A percentile compares a stretch with the other conserved stretches of the same genome.
phyloP scores from a whole-genome alignment of 78 protist genomes.

The Corallochytrium limacisporum region DNA sequence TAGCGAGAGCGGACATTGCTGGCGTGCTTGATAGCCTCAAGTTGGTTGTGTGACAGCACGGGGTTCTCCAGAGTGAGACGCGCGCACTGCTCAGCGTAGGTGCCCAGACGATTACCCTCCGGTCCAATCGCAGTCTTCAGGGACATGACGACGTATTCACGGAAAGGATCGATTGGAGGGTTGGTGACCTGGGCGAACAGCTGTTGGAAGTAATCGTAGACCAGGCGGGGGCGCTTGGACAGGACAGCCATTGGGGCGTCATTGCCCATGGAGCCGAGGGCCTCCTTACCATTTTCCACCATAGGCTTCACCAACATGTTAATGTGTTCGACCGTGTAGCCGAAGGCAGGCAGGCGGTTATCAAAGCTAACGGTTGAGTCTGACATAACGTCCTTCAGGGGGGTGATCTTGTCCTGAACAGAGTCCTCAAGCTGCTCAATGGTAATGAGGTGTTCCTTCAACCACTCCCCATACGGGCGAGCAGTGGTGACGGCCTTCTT shows the following conservation, averaged over 20 bases:
- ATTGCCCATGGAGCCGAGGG: slow-evolving; percentile 68
- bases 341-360: slow-evolving; percentile 22
- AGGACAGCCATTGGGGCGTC: slow-evolving; percentile 65
- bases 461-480: slow-evolving; percentile 43
- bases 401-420: neutral
- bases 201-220: slow-evolving; percentile 76
- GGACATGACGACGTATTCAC: slow-evolving; percentile 63
- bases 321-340: slow-evolving; percentile 57
- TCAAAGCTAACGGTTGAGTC: neutral
- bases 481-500: slow-evolving; percentile 22
- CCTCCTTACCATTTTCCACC: slow-evolving; percentile 25
- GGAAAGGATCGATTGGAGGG: slow-evolving; percentile 82
- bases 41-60: slow-evolving; percentile 28
- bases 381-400: neutral
- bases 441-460: too few relatives aligned
- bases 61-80: slow-evolving; percentile 44
- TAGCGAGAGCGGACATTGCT: neutral
- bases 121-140: slow-evolving; percentile 53
- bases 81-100: slow-evolving; percentile 13
- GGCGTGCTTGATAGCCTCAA: slow-evolving; percentile 1
- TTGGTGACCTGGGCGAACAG: slow-evolving; percentile 78
- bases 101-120: slow-evolving; percentile 38
- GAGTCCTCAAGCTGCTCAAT: neutral
- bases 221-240: slow-evolving; percentile 36
- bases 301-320: slow-evolving; percentile 39